Evolutionary conservation across 83 land plant species (phyloP).

Genomic region (Thuja plicata): DNA sequence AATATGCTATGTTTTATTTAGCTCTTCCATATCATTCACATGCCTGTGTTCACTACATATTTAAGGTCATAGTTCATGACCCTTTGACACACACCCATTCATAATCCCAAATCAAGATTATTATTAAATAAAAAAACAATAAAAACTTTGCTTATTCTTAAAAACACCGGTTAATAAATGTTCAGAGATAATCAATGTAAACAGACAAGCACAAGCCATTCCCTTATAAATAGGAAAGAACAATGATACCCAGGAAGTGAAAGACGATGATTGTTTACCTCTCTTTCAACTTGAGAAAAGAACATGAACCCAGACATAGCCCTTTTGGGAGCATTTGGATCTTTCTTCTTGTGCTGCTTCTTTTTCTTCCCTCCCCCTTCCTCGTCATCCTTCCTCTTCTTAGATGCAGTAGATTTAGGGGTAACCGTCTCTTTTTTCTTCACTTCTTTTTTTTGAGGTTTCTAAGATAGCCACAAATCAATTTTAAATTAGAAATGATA

Average conservation of each 20-base stretch:
- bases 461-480: constrained; percentile 19
- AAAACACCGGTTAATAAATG: neutral
- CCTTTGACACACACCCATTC: neutral
- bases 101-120: neutral
- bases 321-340: constrained; percentile 63
- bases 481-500: neutral
- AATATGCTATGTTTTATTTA: neutral
- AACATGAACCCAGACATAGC: constrained; percentile 47
- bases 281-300: constrained; percentile 39
- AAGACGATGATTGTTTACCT: constrained; percentile 23
- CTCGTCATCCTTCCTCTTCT: constrained; percentile 39
- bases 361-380: constrained; percentile 42
- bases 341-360: constrained; percentile 35
- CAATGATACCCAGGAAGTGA: neutral
- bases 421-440: constrained; percentile 32
- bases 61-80: neutral
- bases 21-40: neutral
- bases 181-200: neutral
- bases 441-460: constrained; percentile 38
- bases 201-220: neutral
- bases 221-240: neutral
- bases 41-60: neutral
- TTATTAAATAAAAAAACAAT: neutral
- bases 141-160: neutral
- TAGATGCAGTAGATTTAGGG: constrained; percentile 34